Percentiles rank a stretch among this genome's conserved stretches.
These are phyloP conservation scores for Sclerotiophoma versabilis DNA, from an alignment of 2,329 filamentous ascomycete species.

Conservation along the genomic window DNA sequence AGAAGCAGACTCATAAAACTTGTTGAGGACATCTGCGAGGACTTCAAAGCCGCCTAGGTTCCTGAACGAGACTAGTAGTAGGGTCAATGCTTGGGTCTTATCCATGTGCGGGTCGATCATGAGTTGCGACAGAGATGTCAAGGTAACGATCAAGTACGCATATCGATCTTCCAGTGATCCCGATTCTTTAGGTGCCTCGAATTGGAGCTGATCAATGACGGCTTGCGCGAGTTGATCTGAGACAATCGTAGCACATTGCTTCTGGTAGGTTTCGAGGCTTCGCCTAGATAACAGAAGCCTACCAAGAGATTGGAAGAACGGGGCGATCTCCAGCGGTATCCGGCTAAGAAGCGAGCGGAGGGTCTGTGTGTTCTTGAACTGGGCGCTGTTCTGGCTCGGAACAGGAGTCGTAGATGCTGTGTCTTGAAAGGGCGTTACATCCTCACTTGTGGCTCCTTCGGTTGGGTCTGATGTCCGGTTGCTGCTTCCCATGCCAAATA, in stretches of 20 bases:
- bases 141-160: conserved; percentile 81
- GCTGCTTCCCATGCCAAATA: conserved; percentile 45
- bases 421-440: conserved; percentile 20
- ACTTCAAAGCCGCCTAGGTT: conserved; percentile 77
- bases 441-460: conserved; percentile 25
- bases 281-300: conserved; percentile 80
- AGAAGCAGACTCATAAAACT: conserved; percentile 69
- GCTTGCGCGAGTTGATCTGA: conserved; percentile 75
- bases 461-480: conserved; percentile 26
- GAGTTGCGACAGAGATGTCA: conserved; percentile 79
- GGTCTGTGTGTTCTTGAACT: conserved; percentile 78
- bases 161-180: conserved; percentile 68
- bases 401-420: conserved; percentile 10
- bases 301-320: conserved; percentile 85
- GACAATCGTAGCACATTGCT: conserved; percentile 67
- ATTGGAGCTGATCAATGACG: conserved; percentile 70
- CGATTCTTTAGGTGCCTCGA: conserved; percentile 54
- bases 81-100: conserved; percentile 60
- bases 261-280: conserved; percentile 69
- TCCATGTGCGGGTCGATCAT: conserved; percentile 70
- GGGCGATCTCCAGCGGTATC: conserved; percentile 79
- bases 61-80: conserved; percentile 87
- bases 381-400: conserved; percentile 43
- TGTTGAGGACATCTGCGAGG: conserved; percentile 74
- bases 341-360: conserved; percentile 79